Percentiles rank a stretch among this genome's conserved stretches.
Conservation (phyloP, 139 green algal species). For the Coelastrella sp. region DNA sequence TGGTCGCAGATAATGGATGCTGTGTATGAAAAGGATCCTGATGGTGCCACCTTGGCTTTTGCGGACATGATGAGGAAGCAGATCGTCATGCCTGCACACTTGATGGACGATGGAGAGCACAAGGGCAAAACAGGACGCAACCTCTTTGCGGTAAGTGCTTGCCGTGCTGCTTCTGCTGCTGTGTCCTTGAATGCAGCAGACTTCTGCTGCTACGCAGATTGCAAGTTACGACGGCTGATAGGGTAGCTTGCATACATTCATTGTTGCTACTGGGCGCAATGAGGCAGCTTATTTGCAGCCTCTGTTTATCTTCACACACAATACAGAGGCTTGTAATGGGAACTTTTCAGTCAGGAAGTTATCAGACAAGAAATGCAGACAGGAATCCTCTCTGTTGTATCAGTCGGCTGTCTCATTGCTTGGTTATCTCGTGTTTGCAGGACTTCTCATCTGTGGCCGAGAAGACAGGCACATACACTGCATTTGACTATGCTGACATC, state of each 20-base stretch:
- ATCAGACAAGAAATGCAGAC: too few species aligned
- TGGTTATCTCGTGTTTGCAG: constrained; percentile 31
- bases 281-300: too few species aligned
- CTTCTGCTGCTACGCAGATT: too few species aligned
- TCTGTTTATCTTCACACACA: too few species aligned
- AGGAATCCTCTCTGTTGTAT: too few species aligned
- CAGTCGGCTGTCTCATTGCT: not conserved
- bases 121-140: constrained; percentile 75
- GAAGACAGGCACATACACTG: constrained; percentile 83
- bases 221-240: too few species aligned
- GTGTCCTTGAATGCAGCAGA: too few species aligned
- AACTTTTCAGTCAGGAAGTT: too few species aligned
- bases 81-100: constrained; percentile 98
- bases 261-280: too few species aligned
- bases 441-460: constrained; percentile 98
- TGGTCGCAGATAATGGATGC: constrained; percentile 87
- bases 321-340: too few species aligned
- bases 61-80: constrained; percentile 99
- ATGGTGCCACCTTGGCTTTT: constrained; percentile 92
- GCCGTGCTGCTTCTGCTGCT: too few species aligned
- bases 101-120: constrained; percentile 96
- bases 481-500: constrained; percentile 95
- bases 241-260: too few species aligned
- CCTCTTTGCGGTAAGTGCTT: constrained; percentile 82
- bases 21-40: constrained; percentile 90